Evolutionary conservation across 2,329 filamentous ascomycete species (phyloP).

Genomic region (Aureobasidium leucospermi): DNA sequence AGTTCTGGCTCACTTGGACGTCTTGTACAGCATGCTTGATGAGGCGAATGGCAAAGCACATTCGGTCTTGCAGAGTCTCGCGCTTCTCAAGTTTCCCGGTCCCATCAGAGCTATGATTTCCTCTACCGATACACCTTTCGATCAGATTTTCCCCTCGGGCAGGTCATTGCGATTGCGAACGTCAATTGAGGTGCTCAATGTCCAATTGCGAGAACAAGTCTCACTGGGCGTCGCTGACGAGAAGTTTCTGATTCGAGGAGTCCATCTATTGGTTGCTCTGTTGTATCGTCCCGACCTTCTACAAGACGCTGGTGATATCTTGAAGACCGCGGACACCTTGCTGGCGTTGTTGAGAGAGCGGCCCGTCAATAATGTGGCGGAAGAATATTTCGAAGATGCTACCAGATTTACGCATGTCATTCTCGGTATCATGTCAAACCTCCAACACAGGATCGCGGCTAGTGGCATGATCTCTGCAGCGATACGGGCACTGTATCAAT

Average conservation of each 20-base stretch:
- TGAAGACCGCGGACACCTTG: conserved; percentile 9
- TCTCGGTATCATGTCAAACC: not conserved
- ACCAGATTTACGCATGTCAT: conserved; percentile 13
- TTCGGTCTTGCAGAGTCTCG: conserved; percentile 44
- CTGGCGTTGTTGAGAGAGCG: conserved; percentile 22
- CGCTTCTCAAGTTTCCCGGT: conserved; percentile 50
- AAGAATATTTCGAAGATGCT: conserved; percentile 20
- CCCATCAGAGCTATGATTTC: conserved; percentile 47
- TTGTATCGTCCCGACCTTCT: conserved; percentile 8
- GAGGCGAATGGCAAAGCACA: conserved; percentile 31
- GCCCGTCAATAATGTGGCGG: conserved; percentile 13
- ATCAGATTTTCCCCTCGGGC: conserved; percentile 58
- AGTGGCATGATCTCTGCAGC: not conserved
- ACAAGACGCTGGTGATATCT: not conserved
- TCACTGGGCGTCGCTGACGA: conserved; percentile 23
- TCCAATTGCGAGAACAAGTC: conserved; percentile 44
- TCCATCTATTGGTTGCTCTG: conserved; percentile 20
- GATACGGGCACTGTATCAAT: not conserved
- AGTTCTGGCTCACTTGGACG: conserved; percentile 72
- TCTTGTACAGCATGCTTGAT: conserved; percentile 73
- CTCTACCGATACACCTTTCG: conserved; percentile 44
- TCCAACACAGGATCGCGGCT: not conserved
- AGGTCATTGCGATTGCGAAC: conserved; percentile 64
- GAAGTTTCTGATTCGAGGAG: conserved; percentile 22
- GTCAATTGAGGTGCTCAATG: conserved; percentile 58